These are phyloP conservation scores for Boletus rex-veris DNA, from an alignment of 768 basidiomycete species.

Conservation along the genomic window DNA sequence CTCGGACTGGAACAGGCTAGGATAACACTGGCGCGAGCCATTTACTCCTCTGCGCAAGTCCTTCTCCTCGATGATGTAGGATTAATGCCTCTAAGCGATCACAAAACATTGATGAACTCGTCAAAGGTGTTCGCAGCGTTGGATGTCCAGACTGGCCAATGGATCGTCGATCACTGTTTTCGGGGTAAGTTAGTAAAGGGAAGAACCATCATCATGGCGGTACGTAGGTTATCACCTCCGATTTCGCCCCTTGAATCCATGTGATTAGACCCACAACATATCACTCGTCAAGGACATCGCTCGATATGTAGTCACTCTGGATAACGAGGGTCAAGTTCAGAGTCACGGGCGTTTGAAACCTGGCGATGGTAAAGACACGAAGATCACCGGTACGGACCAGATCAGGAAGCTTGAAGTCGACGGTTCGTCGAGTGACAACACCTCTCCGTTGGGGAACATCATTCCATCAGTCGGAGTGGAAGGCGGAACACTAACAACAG, in stretches of 20 bases:
- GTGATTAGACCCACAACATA: slow-evolving; percentile 31
- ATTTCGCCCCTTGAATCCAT: neutral
- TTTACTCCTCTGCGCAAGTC: slow-evolving; percentile 56
- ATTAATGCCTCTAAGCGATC: neutral
- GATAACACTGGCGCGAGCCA: slow-evolving; percentile 52
- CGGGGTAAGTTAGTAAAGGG: slow-evolving; percentile 5
- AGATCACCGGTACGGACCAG: neutral
- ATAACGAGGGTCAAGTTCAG: slow-evolving; percentile 46
- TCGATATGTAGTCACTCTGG: slow-evolving; percentile 48
- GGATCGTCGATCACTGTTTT: slow-evolving; percentile 46
- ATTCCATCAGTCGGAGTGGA: slow-evolving; percentile 13
- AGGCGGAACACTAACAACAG: slow-evolving; percentile 5
- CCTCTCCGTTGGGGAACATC: slow-evolving; percentile 24
- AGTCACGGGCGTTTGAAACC: slow-evolving; percentile 44
- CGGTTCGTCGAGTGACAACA: neutral
- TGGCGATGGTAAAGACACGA: neutral
- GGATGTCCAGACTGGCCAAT: slow-evolving; percentile 51
- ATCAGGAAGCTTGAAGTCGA: neutral
- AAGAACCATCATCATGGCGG: slow-evolving; percentile 10
- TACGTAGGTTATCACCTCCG: neutral
- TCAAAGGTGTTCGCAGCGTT: slow-evolving; percentile 47
- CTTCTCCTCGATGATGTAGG: slow-evolving; percentile 68
- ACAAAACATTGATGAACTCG: neutral
- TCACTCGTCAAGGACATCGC: slow-evolving; percentile 23
- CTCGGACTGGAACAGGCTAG: slow-evolving; percentile 33